Percentiles rank a stretch among this genome's conserved stretches.
These are phyloP conservation scores for Multifurca ochricompacta DNA, from an alignment of 768 basidiomycete genomes.

Conservation along the genomic window DNA sequence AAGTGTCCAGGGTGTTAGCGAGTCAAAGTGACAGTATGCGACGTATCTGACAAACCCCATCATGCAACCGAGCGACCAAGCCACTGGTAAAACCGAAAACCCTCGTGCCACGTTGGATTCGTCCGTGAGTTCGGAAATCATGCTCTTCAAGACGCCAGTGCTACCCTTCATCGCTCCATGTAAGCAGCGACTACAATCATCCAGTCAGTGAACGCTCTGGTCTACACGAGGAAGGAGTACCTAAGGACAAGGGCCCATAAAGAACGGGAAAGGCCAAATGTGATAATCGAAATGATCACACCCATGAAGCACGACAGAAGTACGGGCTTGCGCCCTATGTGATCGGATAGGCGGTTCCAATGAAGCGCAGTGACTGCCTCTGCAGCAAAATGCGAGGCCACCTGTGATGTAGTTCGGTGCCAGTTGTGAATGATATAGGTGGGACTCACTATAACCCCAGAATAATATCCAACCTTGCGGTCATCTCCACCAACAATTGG, in stretches of 20 bases:
- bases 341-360: conserved; percentile 40
- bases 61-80: conserved; percentile 14
- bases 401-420: too few relatives aligned
- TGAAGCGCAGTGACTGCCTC: conserved; percentile 39
- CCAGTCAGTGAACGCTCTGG: conserved; percentile 42
- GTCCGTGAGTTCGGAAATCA: conserved; percentile 59
- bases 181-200: conserved; percentile 32
- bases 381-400: conserved; percentile 40
- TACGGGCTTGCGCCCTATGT: too few relatives aligned
- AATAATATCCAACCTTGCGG: conserved; percentile 41
- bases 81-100: conserved; percentile 30
- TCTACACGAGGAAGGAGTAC: not conserved
- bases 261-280: too few relatives aligned
- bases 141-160: too few relatives aligned
- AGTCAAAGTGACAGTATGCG: not conserved
- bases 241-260: too few relatives aligned
- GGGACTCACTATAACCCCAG: conserved; percentile 39
- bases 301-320: conserved; percentile 28
- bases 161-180: too few relatives aligned
- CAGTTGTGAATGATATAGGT: conserved; percentile 27
- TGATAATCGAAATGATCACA: too few relatives aligned
- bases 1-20: conserved; percentile 15
- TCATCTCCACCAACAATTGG: conserved; percentile 39
- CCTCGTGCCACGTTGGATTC: conserved; percentile 48
- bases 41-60: conserved; percentile 1